These are phyloP conservation scores for Urochloa ruziziensis DNA, from an alignment of 176 grass and related monocot species.

Conservation along the genomic window DNA sequence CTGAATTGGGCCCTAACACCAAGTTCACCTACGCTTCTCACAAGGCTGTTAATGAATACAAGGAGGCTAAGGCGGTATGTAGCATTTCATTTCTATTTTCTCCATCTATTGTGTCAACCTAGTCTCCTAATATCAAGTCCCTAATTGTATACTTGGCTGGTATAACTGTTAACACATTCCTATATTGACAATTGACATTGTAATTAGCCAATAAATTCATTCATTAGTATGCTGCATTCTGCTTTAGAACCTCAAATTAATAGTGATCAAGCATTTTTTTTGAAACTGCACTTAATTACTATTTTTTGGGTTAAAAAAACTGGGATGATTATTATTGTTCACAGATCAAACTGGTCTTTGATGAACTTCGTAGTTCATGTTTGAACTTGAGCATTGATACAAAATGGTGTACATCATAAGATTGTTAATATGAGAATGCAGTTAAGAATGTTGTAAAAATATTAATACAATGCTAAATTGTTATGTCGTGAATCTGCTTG, in stretches of 20 bases:
- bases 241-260: neutral
- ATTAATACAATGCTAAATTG: neutral
- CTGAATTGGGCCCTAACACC: constrained; percentile 76
- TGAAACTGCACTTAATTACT: neutral
- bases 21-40: constrained; percentile 87
- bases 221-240: neutral
- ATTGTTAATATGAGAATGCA: neutral
- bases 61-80: constrained; percentile 85
- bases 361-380: neutral
- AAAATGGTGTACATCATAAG: neutral
- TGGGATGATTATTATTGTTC: neutral
- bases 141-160: neutral
- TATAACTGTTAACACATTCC: neutral
- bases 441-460: neutral
- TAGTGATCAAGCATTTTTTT: neutral
- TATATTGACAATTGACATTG: neutral
- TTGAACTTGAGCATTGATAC: neutral
- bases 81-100: neutral
- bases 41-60: constrained; percentile 88
- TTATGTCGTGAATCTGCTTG: neutral
- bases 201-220: neutral
- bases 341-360: neutral
- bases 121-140: neutral
- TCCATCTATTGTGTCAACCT: neutral
- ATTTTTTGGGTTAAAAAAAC: neutral